These are phyloP conservation scores for Bullera alba DNA, from an alignment of 768 basidiomycete genomes.

Conservation along the genomic window DNA sequence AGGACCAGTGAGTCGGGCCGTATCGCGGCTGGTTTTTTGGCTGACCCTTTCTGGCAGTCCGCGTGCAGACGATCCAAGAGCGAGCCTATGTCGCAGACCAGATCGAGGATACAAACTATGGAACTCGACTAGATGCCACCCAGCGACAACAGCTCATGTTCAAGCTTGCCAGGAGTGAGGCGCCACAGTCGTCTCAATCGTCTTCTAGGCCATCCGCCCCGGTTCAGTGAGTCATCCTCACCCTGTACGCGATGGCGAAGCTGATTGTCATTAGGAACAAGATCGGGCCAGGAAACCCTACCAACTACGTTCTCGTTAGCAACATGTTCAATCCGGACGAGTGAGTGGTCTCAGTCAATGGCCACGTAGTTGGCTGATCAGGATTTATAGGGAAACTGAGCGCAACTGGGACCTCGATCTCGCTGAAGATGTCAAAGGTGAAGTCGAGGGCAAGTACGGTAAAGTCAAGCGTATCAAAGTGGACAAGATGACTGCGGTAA, in stretches of 20 bases:
- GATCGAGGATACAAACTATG: slow-evolving; percentile 66
- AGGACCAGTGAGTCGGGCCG: slow-evolving; percentile 60
- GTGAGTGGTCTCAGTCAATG: slow-evolving; percentile 50
- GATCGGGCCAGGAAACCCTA: slow-evolving; percentile 54
- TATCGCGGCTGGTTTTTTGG: neutral
- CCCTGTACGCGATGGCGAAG: neutral
- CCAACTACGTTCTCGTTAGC: slow-evolving; percentile 68
- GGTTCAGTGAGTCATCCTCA: neutral
- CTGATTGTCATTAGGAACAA: neutral
- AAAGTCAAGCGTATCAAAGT: slow-evolving; percentile 79
- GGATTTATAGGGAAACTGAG: slow-evolving; percentile 75
- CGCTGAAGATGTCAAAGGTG: slow-evolving; percentile 89
- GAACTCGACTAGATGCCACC: slow-evolving; percentile 87
- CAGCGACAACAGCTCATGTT: slow-evolving; percentile 99
- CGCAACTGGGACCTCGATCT: slow-evolving; percentile 95
- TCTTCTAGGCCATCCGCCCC: no score
- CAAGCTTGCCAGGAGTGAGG: slow-evolving; percentile 89
- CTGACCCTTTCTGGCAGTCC: slow-evolving; percentile 16
- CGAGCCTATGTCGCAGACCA: slow-evolving; percentile 24
- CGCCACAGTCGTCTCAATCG: slow-evolving; percentile 4
- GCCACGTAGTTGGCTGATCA: slow-evolving; percentile 5
- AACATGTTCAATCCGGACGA: slow-evolving; percentile 99
- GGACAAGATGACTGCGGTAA: slow-evolving; percentile 84
- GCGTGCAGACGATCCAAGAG: slow-evolving; percentile 29
- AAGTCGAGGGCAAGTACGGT: slow-evolving; percentile 88